Percentiles rank a stretch among this genome's conserved stretches.
Evolutionary conservation across 148 eudicot species (phyloP).

Genomic region (Fagopyrum homotropicum): DNA sequence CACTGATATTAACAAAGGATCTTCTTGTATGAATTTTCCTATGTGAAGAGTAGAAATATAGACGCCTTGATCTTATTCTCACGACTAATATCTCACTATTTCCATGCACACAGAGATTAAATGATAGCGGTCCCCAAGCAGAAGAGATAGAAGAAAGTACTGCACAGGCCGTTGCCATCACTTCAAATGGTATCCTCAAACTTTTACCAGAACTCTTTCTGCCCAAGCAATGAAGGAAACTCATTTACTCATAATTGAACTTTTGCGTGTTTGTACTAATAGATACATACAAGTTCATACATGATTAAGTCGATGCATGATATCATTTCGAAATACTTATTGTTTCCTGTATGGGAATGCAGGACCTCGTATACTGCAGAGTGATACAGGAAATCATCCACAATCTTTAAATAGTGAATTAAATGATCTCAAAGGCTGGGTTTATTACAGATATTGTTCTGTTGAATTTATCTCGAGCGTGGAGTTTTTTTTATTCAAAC

Average conservation of each 20-base stretch:
- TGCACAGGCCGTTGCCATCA: constrained; percentile 82
- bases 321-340: background rate
- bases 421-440: constrained; percentile 46
- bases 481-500: too few relatives aligned
- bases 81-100: constrained; percentile 31
- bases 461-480: too few relatives aligned
- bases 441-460: too few relatives aligned
- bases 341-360: background rate
- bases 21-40: constrained; percentile 43
- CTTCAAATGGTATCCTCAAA: constrained; percentile 49
- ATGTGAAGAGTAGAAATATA: constrained; percentile 7
- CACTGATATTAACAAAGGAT: constrained; percentile 55
- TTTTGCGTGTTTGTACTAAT: too few relatives aligned
- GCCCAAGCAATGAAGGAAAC: too few relatives aligned
- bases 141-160: constrained; percentile 71
- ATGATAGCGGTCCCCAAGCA: constrained; percentile 55
- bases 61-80: constrained; percentile 34
- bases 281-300: too few relatives aligned
- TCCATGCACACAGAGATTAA: constrained; percentile 42
- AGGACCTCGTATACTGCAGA: background rate
- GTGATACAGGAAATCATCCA: background rate
- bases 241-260: too few relatives aligned
- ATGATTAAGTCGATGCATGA: too few relatives aligned
- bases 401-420: constrained; percentile 26
- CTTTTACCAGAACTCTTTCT: too few relatives aligned